phyloP scores from a whole-genome alignment of 2,329 filamentous ascomycete species.

The Aaosphaeria arxii region DNA sequence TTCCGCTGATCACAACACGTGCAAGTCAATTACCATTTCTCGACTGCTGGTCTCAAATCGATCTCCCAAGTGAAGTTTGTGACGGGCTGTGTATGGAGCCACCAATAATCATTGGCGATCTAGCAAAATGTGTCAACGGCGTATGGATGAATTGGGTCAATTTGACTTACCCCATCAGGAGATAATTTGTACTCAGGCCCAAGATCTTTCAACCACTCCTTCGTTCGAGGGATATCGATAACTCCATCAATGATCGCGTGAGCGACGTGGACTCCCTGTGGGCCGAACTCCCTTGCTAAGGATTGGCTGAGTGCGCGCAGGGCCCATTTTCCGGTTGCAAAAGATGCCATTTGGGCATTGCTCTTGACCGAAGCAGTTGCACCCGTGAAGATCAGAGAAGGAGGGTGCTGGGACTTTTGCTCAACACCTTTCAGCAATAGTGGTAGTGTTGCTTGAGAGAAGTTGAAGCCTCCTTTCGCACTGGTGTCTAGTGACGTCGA shows the following conservation, averaged over 20 bases:
- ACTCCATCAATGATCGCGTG: constrained; percentile 82
- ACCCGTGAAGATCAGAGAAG: constrained; percentile 80
- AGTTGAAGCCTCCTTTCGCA: constrained; percentile 67
- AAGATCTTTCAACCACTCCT: constrained; percentile 55
- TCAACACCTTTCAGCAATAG: constrained; percentile 62
- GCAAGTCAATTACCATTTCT: constrained; percentile 65
- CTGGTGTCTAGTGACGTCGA: constrained; percentile 46
- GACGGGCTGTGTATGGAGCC: constrained; percentile 74
- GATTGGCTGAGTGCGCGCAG: constrained; percentile 70
- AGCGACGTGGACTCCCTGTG: constrained; percentile 77
- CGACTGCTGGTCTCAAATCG: constrained; percentile 74
- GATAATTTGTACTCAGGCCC: constrained; percentile 66
- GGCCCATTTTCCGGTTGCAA: constrained; percentile 79
- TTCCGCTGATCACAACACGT: too few relatives aligned
- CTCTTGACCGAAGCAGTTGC: constrained; percentile 78
- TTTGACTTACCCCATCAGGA: constrained; percentile 65
- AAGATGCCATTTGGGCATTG: constrained; percentile 65
- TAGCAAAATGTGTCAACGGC: constrained; percentile 33
- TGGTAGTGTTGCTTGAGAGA: constrained; percentile 70
- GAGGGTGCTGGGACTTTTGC: constrained; percentile 57
- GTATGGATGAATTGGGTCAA: background rate
- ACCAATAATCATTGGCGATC: constrained; percentile 87
- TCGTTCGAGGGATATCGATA: constrained; percentile 75
- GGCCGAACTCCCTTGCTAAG: constrained; percentile 79
- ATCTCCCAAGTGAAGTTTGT: constrained; percentile 80